Evolutionary conservation across 495 filamentous ascomycete genomes (phyloP), one percentile per base, ranked within the genome.

Genomic region (Niebla homalea): DNA sequence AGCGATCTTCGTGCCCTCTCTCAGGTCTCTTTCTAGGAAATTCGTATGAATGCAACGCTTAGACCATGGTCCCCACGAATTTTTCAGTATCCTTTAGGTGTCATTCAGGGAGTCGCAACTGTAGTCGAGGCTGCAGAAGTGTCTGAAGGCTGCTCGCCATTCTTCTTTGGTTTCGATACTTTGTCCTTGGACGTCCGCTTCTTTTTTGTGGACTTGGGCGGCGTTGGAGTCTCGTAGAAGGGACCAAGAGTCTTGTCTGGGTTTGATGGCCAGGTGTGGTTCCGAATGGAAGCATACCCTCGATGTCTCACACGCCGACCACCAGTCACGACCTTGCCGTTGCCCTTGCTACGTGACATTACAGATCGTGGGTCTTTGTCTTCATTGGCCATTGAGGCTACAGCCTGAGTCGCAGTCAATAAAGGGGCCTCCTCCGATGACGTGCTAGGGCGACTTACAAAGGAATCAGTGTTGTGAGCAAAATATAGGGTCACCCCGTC

Each of bases 401-500:
- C 63, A 19, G 87, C 87, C 75, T 81, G 56, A 36, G 55, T 64
- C 51, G 60, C 53, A 46, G 56, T 66, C 43, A 65, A 67, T 55
- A 10, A 11, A 11, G 29, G 29, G 29, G 8, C 29, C 29, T 48
- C 32, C 25, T 46, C 19, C 11, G 14, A 8, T 46, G 16, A 37
- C 2, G 4, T 32, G 10, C 15, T 21, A n/a, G 19, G 38, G n/a
- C 5, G 15, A 64, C 73, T 66, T 58, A 78, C 72, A 60, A 96
- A 94, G 0, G 87, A 92, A 57, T 94, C 87, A 3, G 88, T 94
- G 60, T 93, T 96, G 65, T 96, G 89, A 1, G 80, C 87, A 62
- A 89, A 96, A 63, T 87, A 88, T 16, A 96, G 69, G 53, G 76
- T 84, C 26, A 83, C 73, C 2, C 85, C 87, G 22, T 75, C 68